Base-by-base conservation (phyloP, 192 early-diverging fungal genomes). In the Linnemannia zychae region DNA sequence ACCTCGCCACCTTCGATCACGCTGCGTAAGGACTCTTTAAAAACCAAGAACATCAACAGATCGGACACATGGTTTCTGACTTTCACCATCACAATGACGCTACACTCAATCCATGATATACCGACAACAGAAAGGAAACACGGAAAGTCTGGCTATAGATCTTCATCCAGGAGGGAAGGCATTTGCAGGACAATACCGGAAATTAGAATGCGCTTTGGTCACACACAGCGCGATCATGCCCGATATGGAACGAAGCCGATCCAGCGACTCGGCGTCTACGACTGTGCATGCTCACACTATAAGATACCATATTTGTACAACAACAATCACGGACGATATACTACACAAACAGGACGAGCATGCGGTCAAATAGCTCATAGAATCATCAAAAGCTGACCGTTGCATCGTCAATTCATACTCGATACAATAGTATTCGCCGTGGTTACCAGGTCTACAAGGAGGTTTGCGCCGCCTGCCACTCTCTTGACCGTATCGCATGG, bases 381-480 rank as follows among this genome's bases (percentile, higher is more conserved):
- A 13, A n/a, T 57, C 57, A 13, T 28, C 57, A 63, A 7, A 22
- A n/a, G 2, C 57, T 63, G 11, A 63, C 28, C 57, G 28, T 5
- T 63, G 15, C 28, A 44, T 44, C 28, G 57, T 12, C 28, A 57
- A 57, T 57, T 28, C 53, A 24, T n/a, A 57, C 31, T 31, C 28
- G 15, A 9, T 28, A 28, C 24, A 48, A 70, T 88, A 97, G 97
- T 86, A 96, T 99, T 53, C 97, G 98, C 76, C 97, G 97, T 89
- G 98, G 98, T 77, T 99, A 97, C 92, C 97, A 97, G 88, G 98
- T 99, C 11, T 99, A 98, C 94, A 96, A 95, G 91, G 98, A 99
- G 83, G 96, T 99, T 75, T 99, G 98, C 88, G 92, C 97, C 47
- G 95, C 97, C 38, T 99, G 98, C 90, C 98, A 99, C 91, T 98